These are phyloP conservation scores for Vigna nakashimae DNA, from an alignment of 306 rosid genomes.

Conservation along the genomic window DNA sequence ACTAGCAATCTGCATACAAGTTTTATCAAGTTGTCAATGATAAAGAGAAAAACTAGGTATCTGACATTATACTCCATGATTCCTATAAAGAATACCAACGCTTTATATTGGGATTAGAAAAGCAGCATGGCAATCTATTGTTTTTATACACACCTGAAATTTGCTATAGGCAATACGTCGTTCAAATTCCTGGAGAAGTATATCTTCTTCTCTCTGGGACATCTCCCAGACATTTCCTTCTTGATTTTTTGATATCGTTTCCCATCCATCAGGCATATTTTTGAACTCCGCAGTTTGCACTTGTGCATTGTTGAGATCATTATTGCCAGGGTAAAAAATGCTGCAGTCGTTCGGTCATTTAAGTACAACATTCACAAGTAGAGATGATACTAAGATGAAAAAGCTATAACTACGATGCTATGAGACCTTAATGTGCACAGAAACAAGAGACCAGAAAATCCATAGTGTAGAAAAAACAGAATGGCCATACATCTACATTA, in stretches of 20 bases:
- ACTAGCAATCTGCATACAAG: constrained; percentile 85
- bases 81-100: background rate
- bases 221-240: constrained; percentile 95
- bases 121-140: constrained; percentile 8
- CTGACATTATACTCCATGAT: background rate
- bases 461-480: background rate
- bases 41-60: background rate
- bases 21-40: constrained; percentile 11
- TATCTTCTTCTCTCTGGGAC: constrained; percentile 96
- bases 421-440: constrained; percentile 17
- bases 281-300: constrained; percentile 70
- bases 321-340: constrained; percentile 70
- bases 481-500: constrained; percentile 10
- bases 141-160: constrained; percentile 72
- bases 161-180: constrained; percentile 91
- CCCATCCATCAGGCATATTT: constrained; percentile 97
- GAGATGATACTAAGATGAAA: background rate
- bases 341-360: constrained; percentile 53
- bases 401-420: background rate
- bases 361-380: constrained; percentile 31
- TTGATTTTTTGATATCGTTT: constrained; percentile 71
- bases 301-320: constrained; percentile 62
- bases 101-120: constrained; percentile 28
- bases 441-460: constrained; percentile 12
- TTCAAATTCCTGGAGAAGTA: constrained; percentile 93